A percentile compares a stretch with the other conserved stretches of the same genome.
Conservation (phyloP, 2,329 filamentous ascomycete species). For the Fusarium sp. region DNA sequence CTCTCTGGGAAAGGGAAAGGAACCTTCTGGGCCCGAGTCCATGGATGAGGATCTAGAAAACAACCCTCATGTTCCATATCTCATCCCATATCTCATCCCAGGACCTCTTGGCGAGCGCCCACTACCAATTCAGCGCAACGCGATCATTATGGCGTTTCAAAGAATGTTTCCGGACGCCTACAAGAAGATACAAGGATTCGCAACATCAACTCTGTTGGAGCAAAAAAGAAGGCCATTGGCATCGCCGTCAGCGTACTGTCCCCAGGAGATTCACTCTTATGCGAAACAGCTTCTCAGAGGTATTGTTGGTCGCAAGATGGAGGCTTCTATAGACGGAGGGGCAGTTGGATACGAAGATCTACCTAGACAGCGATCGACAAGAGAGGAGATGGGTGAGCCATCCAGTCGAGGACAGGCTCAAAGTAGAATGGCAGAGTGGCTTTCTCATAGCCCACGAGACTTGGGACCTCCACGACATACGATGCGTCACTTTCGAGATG, state of each 20-base stretch:
- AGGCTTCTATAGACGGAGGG: neutral
- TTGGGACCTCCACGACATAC: neutral
- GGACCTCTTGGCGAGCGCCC: neutral
- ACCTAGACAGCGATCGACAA: neutral
- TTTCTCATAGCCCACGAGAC: neutral
- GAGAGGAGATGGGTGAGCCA: neutral
- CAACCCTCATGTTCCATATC: too few relatives aligned
- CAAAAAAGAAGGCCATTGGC: slow-evolving; percentile 9
- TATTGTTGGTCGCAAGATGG: neutral
- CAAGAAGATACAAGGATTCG: neutral
- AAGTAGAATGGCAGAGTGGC: neutral
- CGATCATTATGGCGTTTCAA: slow-evolving; percentile 8
- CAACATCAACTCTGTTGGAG: slow-evolving; percentile 30
- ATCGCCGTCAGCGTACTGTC: neutral
- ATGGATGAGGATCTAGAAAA: neutral
- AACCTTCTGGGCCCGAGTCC: neutral
- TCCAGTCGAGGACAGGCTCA: neutral
- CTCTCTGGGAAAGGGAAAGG: neutral
- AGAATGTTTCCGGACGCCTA: slow-evolving; percentile 10
- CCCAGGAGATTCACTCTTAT: neutral
- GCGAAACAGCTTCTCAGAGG: neutral
- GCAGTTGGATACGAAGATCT: neutral
- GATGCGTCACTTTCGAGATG: neutral
- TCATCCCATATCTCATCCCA: slow-evolving; percentile 5
- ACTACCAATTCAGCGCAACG: neutral